Evolutionary conservation across 1,284 basidiomycete genomes (phyloP).

Genomic region (Marasmius sp.): DNA sequence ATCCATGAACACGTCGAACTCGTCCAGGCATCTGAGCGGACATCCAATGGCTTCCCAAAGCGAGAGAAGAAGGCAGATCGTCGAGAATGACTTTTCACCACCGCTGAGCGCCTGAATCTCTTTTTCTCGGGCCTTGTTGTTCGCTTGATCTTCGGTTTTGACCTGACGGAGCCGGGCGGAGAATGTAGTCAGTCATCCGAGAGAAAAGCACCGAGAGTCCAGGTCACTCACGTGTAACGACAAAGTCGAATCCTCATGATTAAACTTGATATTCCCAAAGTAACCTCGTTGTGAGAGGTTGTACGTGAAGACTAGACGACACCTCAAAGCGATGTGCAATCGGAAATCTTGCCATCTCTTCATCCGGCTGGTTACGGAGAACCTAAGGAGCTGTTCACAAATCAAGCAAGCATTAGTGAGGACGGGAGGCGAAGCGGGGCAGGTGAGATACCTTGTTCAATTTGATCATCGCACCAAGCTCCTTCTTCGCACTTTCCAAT

Average conservation of each 20-base stretch:
- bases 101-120: conserved; percentile 85
- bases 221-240: conserved; percentile 58
- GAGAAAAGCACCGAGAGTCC: not conserved
- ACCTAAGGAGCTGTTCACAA: not conserved
- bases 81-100: conserved; percentile 97
- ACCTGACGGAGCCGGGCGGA: conserved; percentile 40
- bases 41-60: conserved; percentile 96
- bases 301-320: conserved; percentile 80
- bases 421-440: conserved; percentile 1
- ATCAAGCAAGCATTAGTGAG: not conserved
- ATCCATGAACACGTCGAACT: conserved; percentile 97
- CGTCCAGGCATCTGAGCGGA: conserved; percentile 90
- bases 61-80: conserved; percentile 89
- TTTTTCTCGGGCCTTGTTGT: conserved; percentile 66
- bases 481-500: conserved; percentile 56
- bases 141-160: conserved; percentile 75
- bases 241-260: conserved; percentile 72
- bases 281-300: conserved; percentile 87
- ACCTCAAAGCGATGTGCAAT: conserved; percentile 81
- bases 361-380: not conserved
- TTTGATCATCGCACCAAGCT: conserved; percentile 58
- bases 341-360: conserved; percentile 84
- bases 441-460: conserved; percentile 57
- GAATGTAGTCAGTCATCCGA: not conserved
- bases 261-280: conserved; percentile 82